These are phyloP conservation scores for Coemansia sp. DNA, from an alignment of 192 early-diverging fungal genomes.

Conservation along the genomic window DNA sequence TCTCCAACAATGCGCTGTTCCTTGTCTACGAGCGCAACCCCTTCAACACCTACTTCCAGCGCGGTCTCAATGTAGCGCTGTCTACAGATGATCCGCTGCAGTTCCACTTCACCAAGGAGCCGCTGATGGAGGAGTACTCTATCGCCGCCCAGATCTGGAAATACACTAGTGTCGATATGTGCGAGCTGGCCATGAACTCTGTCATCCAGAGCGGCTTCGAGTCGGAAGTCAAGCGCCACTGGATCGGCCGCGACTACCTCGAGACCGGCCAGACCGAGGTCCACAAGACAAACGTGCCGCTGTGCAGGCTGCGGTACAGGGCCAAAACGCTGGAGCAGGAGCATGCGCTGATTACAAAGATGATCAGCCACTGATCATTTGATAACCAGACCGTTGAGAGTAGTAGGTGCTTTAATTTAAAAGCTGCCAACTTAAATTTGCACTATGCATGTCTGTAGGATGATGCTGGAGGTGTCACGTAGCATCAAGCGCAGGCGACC, in stretches of 20 bases:
- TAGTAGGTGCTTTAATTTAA: no score
- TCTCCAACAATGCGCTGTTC: conserved; percentile 96
- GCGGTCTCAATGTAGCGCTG: conserved; percentile 90
- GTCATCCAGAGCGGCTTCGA: conserved; percentile 91
- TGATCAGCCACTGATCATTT: conserved; percentile 5
- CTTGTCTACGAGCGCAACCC: conserved; percentile 92
- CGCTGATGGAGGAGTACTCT: conserved; percentile 95
- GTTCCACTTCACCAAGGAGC: conserved; percentile 97
- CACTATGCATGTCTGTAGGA: no score
- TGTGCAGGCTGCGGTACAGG: conserved; percentile 80
- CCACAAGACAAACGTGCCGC: conserved; percentile 90
- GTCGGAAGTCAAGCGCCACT: conserved; percentile 81
- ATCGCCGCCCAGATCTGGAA: conserved; percentile 97
- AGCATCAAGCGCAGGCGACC: no score
- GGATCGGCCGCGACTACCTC: conserved; percentile 79
- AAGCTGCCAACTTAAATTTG: no score
- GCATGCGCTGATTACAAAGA: conserved; percentile 29
- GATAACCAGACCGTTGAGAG: no score
- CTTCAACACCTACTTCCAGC: conserved; percentile 86
- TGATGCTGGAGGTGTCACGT: no score
- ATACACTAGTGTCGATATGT: conserved; percentile 87
- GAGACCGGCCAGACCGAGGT: conserved; percentile 78
- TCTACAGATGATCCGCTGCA: conserved; percentile 95
- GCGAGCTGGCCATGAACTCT: conserved; percentile 90
- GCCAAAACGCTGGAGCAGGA: conserved; percentile 87